Evolutionary conservation across 371 early-diverging fungal genomes (phyloP).

Genomic region (Cokeromyces recurvatus): DNA sequence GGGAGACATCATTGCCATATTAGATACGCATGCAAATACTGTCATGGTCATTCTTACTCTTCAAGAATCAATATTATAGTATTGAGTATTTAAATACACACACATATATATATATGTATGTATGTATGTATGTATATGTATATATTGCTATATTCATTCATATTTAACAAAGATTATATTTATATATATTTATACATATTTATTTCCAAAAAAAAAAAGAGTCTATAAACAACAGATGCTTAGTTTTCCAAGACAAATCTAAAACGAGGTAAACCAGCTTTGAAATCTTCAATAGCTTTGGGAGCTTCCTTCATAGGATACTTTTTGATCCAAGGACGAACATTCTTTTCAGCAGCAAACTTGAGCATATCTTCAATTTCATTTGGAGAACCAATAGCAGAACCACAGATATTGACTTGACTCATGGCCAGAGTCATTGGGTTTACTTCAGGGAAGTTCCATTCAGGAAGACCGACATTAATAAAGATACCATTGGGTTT

Average conservation of each 20-base stretch:
- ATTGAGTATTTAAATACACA: too few species aligned
- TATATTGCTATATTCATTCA: too few species aligned
- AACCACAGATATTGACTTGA: slow-evolving; percentile 54
- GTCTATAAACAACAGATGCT: too few species aligned
- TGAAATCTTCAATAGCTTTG: slow-evolving; percentile 51
- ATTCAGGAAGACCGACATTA: slow-evolving; percentile 60
- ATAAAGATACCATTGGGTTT: slow-evolving; percentile 40
- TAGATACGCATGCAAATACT: too few species aligned
- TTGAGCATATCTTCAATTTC: slow-evolving; percentile 57
- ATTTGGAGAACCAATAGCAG: slow-evolving; percentile 56
- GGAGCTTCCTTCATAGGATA: slow-evolving; percentile 56
- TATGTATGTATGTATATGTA: too few species aligned
- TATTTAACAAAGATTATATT: too few species aligned
- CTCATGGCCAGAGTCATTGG: slow-evolving; percentile 15
- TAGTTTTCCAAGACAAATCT: slow-evolving; percentile 55
- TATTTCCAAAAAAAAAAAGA: too few species aligned
- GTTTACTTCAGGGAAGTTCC: slow-evolving; percentile 24
- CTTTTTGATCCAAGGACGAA: slow-evolving; percentile 59
- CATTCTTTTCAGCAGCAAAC: slow-evolving; percentile 59
- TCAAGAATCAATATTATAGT: too few species aligned
- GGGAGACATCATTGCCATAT: too few species aligned
- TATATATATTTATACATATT: too few species aligned
- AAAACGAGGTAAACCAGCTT: slow-evolving; percentile 56
- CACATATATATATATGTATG: too few species aligned
- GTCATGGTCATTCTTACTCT: too few species aligned